These are phyloP conservation scores for Harringtonia lauricola DNA, from an alignment of 2,329 filamentous ascomycete species.

Conservation along the genomic window DNA sequence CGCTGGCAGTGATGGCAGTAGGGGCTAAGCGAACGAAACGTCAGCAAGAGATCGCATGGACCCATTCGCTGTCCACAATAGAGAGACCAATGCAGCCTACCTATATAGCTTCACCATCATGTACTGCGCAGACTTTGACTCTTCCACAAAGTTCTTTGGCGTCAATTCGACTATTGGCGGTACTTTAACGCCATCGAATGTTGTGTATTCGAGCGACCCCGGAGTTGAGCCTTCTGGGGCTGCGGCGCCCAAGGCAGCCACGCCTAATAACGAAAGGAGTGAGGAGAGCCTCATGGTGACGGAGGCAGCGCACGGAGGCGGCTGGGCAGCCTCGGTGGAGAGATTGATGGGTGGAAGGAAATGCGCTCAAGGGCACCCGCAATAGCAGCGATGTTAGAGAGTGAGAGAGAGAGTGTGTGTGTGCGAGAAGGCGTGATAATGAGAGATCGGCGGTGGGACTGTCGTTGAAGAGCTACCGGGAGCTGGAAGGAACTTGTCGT, in stretches of 20 bases:
- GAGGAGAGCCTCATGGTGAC: constrained; percentile 31
- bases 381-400: too few species aligned
- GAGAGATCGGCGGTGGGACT: too few species aligned
- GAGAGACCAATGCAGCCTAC: constrained; percentile 27
- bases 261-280: constrained; percentile 35
- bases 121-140: constrained; percentile 41
- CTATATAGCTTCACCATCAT: constrained; percentile 56
- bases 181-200: constrained; percentile 56
- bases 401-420: too few species aligned
- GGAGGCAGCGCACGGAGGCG: not conserved
- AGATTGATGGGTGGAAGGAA: not conserved
- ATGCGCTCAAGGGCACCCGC: not conserved
- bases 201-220: constrained; percentile 36
- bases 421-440: too few species aligned
- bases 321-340: not conserved
- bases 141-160: constrained; percentile 43
- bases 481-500: too few species aligned
- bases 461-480: too few species aligned
- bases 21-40: constrained; percentile 28
- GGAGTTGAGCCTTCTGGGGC: constrained; percentile 27
- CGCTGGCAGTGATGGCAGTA: constrained; percentile 63
- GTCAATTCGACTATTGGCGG: constrained; percentile 53
- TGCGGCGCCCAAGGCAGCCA: constrained; percentile 27
- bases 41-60: not conserved
- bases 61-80: constrained; percentile 3